These are phyloP conservation scores for Tetracladium maxilliforme DNA, from an alignment of 2,329 filamentous ascomycete genomes.

Conservation along the genomic window DNA sequence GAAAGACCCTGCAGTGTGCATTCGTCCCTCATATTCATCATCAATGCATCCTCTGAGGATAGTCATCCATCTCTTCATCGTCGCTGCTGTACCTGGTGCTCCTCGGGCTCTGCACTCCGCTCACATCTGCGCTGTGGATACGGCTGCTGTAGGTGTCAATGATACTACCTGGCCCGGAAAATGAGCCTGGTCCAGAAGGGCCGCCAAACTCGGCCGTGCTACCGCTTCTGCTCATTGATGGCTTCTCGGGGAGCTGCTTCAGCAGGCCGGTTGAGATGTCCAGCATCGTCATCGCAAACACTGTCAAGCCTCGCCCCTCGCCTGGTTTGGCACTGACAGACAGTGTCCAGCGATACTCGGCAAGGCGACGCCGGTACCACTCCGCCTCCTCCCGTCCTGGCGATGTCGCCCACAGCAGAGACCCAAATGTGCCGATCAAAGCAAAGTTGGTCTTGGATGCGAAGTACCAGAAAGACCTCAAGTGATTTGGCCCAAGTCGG, in stretches of 20 bases:
- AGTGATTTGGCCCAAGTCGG: slow-evolving; percentile 69
- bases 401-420: slow-evolving; percentile 76
- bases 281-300: slow-evolving; percentile 65
- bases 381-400: slow-evolving; percentile 79
- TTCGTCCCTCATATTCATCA: too few relatives aligned
- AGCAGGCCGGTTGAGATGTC: slow-evolving; percentile 57
- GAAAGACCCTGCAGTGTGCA: too few relatives aligned
- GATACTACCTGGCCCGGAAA: too few relatives aligned
- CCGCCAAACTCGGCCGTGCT: too few relatives aligned
- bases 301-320: slow-evolving; percentile 33
- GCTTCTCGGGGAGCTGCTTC: slow-evolving; percentile 58
- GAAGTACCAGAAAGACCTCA: slow-evolving; percentile 89
- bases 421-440: slow-evolving; percentile 86
- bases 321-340: slow-evolving; percentile 68
- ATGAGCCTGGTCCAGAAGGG: too few relatives aligned
- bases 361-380: slow-evolving; percentile 75
- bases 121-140: too few relatives aligned
- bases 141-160: too few relatives aligned
- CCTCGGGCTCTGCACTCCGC: too few relatives aligned
- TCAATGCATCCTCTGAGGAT: too few relatives aligned
- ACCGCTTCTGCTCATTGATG: slow-evolving; percentile 32
- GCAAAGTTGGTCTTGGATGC: slow-evolving; percentile 84
- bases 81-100: too few relatives aligned
- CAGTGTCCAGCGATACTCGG: slow-evolving; percentile 89
- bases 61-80: too few relatives aligned